Evolutionary conservation across 2,329 filamentous ascomycete genomes (phyloP).

Genomic region (Akanthomyces dipterigenus): DNA sequence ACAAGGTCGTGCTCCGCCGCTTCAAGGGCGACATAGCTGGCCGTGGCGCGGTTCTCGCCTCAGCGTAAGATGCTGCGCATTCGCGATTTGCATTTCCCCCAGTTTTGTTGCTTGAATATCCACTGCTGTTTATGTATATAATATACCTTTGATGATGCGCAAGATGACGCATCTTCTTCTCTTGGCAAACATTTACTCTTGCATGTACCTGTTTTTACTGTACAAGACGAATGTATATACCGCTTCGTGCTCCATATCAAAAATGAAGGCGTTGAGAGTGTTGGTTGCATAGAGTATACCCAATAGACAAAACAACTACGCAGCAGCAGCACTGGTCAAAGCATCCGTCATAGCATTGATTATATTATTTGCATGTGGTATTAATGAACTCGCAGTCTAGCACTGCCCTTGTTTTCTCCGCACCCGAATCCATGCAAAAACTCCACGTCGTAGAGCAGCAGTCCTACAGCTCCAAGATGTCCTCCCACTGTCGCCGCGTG

Average conservation of each 20-base stretch:
- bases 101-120: constrained; percentile 1
- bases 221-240: not conserved
- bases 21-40: constrained; percentile 36
- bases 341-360: not conserved
- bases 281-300: not conserved
- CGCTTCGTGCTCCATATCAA: not conserved
- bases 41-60: not conserved
- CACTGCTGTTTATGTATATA: not conserved
- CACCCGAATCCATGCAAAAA: not conserved
- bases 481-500: constrained; percentile 61
- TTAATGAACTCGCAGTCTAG: not conserved
- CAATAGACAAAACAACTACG: not conserved
- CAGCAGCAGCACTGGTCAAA: not conserved
- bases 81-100: not conserved
- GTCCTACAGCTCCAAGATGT: constrained; percentile 20
- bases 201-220: not conserved
- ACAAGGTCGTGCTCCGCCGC: constrained; percentile 45
- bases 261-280: not conserved
- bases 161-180: too few species aligned
- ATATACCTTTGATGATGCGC: not conserved
- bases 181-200: not conserved
- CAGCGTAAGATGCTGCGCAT: not conserved
- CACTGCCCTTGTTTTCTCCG: not conserved
- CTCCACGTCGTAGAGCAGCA: not conserved
- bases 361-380: not conserved